Base-by-base conservation (phyloP, 306 rosid species). In the Prosopis cineraria region DNA sequence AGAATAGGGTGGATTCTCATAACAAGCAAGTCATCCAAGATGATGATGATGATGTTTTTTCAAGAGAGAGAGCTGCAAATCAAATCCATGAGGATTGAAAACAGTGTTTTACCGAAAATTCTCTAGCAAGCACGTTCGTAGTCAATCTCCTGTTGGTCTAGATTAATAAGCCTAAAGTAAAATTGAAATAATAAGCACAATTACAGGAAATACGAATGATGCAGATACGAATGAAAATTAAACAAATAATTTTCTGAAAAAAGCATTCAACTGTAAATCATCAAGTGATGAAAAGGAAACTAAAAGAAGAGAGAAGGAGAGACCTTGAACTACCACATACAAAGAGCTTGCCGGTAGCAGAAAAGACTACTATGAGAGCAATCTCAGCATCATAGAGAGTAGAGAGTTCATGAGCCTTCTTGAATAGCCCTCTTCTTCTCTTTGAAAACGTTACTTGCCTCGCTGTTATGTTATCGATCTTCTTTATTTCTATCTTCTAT, bases 381-480 rank as follows among this genome's bases (percentile, higher is more conserved):
- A 85, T 70, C 43, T 88, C 84, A 67, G 85, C 87, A 72, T 88
- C 91, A 40, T 89, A 83, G 5, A 85, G 78, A 12, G 81, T 81
- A 2, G 89, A 82, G 69, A 87, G 88, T 56, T 87, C 90, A 17
- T 29, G 27, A 65, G 89, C 89, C 55, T 88, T 88, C 80, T 88
- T 85, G 30, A 88, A 72, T 0, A 88, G 70, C 12, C 88, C 88
- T 74, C 76, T 80, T 74, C 80, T 85, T 59, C 87, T 84, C 86
- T 79, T 87, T 1, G 87, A 84, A 62, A 87, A 84, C 10, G 87
- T 75, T 1, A 81, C 88, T 64, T 87, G 87, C 53, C 90, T 87
- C 7, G 88, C 83, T 1, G 87, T 80, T 40, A 69, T 72, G 44
- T 73, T 87, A 4, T 87, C 90, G 6, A 84, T 82, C 77, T 77